phyloP scores from a whole-genome alignment of 2,329 filamentous ascomycete species.

The Botrytis byssoidea region DNA sequence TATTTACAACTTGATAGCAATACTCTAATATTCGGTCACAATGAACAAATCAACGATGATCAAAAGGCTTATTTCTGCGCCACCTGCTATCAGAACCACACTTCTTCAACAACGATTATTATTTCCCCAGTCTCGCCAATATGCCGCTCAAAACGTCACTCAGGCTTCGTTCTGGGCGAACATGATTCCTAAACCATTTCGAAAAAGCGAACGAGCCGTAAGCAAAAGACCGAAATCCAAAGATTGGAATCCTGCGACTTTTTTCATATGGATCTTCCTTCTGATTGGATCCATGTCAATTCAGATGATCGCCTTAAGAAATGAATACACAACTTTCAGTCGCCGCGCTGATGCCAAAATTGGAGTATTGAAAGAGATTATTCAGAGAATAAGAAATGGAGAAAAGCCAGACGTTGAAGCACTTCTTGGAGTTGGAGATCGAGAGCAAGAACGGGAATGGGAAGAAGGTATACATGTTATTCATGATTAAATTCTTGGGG shows the following conservation, averaged over 20 bases:
- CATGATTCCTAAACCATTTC: constrained; percentile 66
- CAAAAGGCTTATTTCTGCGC: constrained; percentile 30
- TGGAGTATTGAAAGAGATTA: constrained; percentile 69
- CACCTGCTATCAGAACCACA: constrained; percentile 30
- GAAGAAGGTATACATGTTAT: constrained; percentile 68
- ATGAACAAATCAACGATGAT: constrained; percentile 33
- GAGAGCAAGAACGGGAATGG: constrained; percentile 78
- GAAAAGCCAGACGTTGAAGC: constrained; percentile 84
- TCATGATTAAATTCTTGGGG: constrained; percentile 5
- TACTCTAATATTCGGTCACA: not conserved
- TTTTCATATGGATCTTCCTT: constrained; percentile 77
- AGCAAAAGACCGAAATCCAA: constrained; percentile 50
- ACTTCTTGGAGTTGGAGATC: constrained; percentile 74
- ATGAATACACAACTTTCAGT: constrained; percentile 69
- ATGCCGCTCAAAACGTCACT: constrained; percentile 40
- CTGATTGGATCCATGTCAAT: constrained; percentile 96
- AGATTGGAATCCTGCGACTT: constrained; percentile 78
- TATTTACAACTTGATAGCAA: not conserved
- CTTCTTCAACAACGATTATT: constrained; percentile 25
- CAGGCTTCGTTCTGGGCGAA: constrained; percentile 60
- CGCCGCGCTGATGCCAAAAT: constrained; percentile 80
- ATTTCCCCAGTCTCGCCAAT: constrained; percentile 25
- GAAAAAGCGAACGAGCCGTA: constrained; percentile 43
- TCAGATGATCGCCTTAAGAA: constrained; percentile 79
- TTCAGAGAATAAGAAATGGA: constrained; percentile 67